A percentile compares a stretch with the other conserved stretches of the same genome.
Conservation (phyloP, 2,329 filamentous ascomycete genomes). For the Beauveria sp. region DNA sequence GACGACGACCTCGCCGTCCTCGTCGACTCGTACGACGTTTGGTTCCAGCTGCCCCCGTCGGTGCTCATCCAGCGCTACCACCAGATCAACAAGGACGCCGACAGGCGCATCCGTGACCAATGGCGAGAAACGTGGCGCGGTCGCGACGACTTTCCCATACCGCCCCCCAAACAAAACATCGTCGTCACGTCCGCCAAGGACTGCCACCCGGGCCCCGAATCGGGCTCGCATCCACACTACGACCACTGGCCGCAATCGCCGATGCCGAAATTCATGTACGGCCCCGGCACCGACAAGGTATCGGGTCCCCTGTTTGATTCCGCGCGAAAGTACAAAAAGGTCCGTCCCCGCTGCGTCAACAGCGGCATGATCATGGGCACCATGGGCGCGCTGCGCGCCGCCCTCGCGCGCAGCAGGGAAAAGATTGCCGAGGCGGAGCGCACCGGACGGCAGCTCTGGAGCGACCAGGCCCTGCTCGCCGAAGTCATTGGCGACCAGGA, state of each 20-base stretch:
- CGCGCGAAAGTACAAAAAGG: slow-evolving; percentile 25
- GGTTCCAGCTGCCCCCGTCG: slow-evolving; percentile 32
- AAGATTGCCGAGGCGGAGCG: slow-evolving; percentile 22
- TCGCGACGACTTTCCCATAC: slow-evolving; percentile 20
- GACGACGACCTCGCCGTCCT: slow-evolving; percentile 28
- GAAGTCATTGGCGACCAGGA: slow-evolving; percentile 33
- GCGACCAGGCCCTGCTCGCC: slow-evolving; percentile 29
- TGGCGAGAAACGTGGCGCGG: slow-evolving; percentile 16
- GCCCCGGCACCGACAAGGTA: slow-evolving; percentile 23
- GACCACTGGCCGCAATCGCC: slow-evolving; percentile 30
- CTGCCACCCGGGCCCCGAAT: slow-evolving; percentile 25
- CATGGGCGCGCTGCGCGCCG: slow-evolving; percentile 21
- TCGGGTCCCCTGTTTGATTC: slow-evolving; percentile 21
- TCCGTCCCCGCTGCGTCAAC: slow-evolving; percentile 28
- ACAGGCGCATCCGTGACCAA: slow-evolving; percentile 19
- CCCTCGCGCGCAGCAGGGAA: slow-evolving; percentile 19
- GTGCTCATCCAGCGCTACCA: slow-evolving; percentile 30
- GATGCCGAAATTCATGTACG: slow-evolving; percentile 26
- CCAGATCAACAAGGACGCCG: slow-evolving; percentile 26
- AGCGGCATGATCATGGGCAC: slow-evolving; percentile 30
- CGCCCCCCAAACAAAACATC: slow-evolving; percentile 24
- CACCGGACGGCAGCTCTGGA: slow-evolving; percentile 29
- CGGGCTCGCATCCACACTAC: slow-evolving; percentile 28
- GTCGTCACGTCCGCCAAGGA: slow-evolving; percentile 28
- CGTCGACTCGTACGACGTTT: slow-evolving; percentile 32